Evolutionary conservation across 169 alveolate species (phyloP).

Genomic region (Plasmodium fragile): DNA sequence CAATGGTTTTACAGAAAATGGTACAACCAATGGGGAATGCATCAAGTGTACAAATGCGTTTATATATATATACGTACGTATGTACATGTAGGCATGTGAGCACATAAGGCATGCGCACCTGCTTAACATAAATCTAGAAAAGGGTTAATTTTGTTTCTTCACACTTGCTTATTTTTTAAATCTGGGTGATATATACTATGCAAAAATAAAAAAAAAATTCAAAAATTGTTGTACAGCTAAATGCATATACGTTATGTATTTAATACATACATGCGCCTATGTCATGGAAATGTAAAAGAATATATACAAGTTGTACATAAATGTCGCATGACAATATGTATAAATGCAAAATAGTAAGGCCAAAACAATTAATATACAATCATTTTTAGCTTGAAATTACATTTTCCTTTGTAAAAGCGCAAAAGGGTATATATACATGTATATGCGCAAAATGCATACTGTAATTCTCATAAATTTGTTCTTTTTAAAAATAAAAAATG

Average conservation of each 20-base stretch:
- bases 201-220: not conserved
- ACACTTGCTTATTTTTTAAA: not conserved
- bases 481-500: slow-evolving; percentile 8
- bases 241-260: not conserved
- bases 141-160: not conserved
- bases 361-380: not conserved
- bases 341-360: not conserved
- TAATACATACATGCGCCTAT: not conserved
- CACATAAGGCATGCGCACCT: not conserved
- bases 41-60: not conserved
- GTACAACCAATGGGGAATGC: not conserved
- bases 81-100: not conserved
- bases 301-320: not conserved
- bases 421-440: not conserved
- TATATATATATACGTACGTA: not conserved
- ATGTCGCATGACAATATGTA: not conserved
- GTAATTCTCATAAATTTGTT: slow-evolving; percentile 1
- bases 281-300: slow-evolving; percentile 1
- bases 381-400: not conserved
- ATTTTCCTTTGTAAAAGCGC: not conserved
- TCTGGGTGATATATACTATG: not conserved
- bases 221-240: not conserved
- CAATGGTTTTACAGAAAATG: not conserved
- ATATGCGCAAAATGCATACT: slow-evolving; percentile 6
- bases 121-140: not conserved